Evolutionary conservation across 495 filamentous ascomycete genomes (phyloP).

Genomic region (Cercophora scortea): DNA sequence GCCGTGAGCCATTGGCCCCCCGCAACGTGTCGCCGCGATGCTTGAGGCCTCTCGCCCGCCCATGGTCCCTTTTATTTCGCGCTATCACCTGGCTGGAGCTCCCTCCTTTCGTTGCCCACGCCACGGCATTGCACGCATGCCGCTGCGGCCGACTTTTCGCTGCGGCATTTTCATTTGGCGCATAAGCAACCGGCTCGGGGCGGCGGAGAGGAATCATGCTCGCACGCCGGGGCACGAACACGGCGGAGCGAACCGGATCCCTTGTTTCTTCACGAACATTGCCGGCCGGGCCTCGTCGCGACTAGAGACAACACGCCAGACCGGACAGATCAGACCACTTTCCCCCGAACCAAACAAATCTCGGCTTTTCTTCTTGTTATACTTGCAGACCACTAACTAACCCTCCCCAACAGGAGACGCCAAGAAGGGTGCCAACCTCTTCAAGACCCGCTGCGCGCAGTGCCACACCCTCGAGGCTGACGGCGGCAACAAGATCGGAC

Average conservation of each 20-base stretch:
- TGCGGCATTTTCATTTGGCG: constrained; percentile 2
- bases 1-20: constrained; percentile 3
- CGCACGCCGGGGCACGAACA: too few species aligned
- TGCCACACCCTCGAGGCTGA: constrained; percentile 88
- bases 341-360: background rate
- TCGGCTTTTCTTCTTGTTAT: background rate
- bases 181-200: background rate
- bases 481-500: constrained; percentile 96
- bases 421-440: constrained; percentile 97
- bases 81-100: background rate
- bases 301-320: background rate
- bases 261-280: background rate
- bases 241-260: too few species aligned
- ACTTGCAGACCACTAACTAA: constrained; percentile 25
- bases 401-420: constrained; percentile 61
- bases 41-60: background rate
- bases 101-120: background rate
- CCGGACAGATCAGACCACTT: background rate
- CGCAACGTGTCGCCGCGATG: background rate
- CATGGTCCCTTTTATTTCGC: background rate
- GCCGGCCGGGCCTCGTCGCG: too few species aligned
- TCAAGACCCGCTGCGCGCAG: constrained; percentile 98
- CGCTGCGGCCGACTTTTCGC: background rate
- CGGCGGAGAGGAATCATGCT: too few species aligned
- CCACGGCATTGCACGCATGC: background rate